Conservation (phyloP, 306 rosid genomes). For the Prunus davidiana region DNA sequence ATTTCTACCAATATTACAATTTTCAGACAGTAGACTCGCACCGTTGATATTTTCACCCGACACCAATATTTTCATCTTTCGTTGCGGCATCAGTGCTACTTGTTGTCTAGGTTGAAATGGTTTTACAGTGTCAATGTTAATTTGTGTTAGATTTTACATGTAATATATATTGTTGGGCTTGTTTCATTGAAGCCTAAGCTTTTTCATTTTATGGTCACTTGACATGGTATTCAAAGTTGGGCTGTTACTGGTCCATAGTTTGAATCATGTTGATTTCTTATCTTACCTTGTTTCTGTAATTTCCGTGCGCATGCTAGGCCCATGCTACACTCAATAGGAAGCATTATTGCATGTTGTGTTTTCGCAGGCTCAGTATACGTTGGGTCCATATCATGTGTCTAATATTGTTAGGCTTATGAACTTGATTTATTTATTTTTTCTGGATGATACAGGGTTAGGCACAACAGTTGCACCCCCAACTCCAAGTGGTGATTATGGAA, state of each 20-base stretch:
- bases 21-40: not conserved
- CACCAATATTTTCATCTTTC: not conserved
- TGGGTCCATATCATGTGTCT: not conserved
- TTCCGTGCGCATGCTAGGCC: not conserved
- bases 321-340: not conserved
- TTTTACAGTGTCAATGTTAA: not conserved
- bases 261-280: not conserved
- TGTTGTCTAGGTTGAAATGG: not conserved
- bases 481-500: constrained; percentile 47
- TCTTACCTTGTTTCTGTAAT: not conserved
- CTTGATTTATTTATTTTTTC: constrained; percentile 18
- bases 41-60: not conserved
- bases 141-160: not conserved
- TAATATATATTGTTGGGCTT: not conserved
- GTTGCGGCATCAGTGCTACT: not conserved
- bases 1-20: not conserved
- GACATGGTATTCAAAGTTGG: not conserved
- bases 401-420: not conserved
- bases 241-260: not conserved
- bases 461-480: constrained; percentile 43
- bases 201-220: not conserved
- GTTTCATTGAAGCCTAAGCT: not conserved
- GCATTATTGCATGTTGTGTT: constrained; percentile 1
- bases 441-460: constrained; percentile 33
- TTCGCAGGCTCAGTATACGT: not conserved